A percentile compares a stretch with the other conserved stretches of the same genome.
Evolutionary conservation across 768 basidiomycete genomes (phyloP).

Genomic region (Lactarius psammicola): DNA sequence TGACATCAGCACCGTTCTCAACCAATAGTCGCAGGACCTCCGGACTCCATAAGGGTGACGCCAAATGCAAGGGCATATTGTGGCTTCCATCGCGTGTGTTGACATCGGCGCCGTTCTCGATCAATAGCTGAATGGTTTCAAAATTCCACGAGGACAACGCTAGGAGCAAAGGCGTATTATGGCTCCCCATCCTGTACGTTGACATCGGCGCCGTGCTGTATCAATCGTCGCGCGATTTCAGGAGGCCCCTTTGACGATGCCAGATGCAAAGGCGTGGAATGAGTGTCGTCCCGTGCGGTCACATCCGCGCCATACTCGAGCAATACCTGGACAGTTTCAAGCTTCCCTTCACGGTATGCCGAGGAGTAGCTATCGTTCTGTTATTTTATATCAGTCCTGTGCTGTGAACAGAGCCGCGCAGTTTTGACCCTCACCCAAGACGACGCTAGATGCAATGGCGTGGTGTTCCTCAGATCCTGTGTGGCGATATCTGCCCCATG

Average conservation of each 20-base stretch:
- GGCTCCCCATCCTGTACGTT: neutral
- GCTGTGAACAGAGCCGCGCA: neutral
- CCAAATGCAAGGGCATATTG: too few species aligned
- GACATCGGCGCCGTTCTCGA: neutral
- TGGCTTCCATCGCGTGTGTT: neutral
- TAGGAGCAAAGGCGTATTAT: neutral
- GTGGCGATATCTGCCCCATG: neutral
- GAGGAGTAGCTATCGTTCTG: neutral
- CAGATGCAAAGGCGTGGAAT: neutral
- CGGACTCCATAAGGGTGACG: too few species aligned
- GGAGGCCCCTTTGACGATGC: neutral
- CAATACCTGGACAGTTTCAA: neutral
- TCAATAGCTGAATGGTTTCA: too few species aligned
- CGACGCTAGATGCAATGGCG: neutral
- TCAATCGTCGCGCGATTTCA: neutral
- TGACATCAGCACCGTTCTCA: too few species aligned
- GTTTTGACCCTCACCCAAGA: neutral
- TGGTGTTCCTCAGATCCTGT: neutral
- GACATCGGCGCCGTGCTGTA: neutral
- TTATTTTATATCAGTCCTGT: neutral
- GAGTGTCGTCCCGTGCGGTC: neutral
- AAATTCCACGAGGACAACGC: too few species aligned
- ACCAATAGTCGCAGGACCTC: too few species aligned
- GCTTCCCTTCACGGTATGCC: neutral
- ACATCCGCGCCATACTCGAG: neutral